Evolutionary conservation across 225 moss, liverwort and hornwort genomes (phyloP), one percentile per base, ranked within the genome.

Genomic region (Bryoerythrophyllum caledonicum): DNA sequence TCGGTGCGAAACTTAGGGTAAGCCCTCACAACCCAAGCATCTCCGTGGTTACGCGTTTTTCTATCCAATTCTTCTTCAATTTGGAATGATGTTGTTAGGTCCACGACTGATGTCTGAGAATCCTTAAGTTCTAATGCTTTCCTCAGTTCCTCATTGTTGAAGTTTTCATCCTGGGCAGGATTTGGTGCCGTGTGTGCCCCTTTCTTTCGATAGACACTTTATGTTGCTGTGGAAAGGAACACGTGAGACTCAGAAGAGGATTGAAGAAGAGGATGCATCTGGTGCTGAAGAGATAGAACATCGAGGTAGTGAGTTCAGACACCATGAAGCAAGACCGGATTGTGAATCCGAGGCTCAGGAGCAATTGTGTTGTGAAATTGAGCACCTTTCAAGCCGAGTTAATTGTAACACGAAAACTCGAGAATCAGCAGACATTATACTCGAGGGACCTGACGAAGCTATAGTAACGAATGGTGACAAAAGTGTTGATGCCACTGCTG

Each of bases 1-100:
- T 96, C 54, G 96, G 96, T 85, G 94, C 96, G 62, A 96, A 96
- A 72, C 81, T 96, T 73, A 87, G 91, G 91, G 96, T 96, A 79
- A 68, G 63, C 8, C 15, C 44, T 74, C 43, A 16, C 40, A 40
- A 63, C 38, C 55, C 28, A 23, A 57, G 43, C 59, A 37, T 49
- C 53, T 76, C 25, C 63, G 67, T 58, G 19, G 14, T 67, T 75
- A 34, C 30, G 28, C 28, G 55, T 21, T 14, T 68, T 68, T 49
- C 25, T 34, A 26, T 56, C 20, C 30, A 25, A n/a, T 74, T 69
- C 53, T 53, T 19, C 34, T 26, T 63, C 8, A 27, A 25, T 64
- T 25, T 59, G 43, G 14, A 73, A 13, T 75, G 76, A 44, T 44
- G 15, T 67, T 66, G 30, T 14, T 14, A 68, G 62, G 27, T 74